Evolutionary conservation across 495 filamentous ascomycete genomes (phyloP).

Genomic region (Penicillium pulvis): DNA sequence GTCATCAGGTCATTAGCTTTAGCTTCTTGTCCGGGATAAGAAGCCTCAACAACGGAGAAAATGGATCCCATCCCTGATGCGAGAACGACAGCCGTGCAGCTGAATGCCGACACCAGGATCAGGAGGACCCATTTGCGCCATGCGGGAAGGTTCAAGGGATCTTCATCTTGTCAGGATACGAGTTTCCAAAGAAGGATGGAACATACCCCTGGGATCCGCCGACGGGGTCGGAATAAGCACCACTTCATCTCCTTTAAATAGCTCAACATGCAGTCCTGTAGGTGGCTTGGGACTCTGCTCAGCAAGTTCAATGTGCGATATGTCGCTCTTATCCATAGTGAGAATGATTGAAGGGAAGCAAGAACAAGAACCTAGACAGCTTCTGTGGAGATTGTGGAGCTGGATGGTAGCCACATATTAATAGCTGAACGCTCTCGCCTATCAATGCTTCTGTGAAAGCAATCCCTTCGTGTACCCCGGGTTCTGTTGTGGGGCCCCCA

Average conservation of each 20-base stretch:
- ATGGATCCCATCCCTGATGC: conserved; percentile 30
- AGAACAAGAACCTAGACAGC: too few species aligned
- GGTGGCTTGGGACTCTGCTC: neutral
- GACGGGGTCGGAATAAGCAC: conserved; percentile 30
- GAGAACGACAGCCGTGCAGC: conserved; percentile 21
- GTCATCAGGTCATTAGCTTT: conserved; percentile 27
- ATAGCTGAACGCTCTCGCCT: neutral
- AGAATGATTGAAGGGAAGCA: too few species aligned
- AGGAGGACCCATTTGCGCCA: conserved; percentile 29
- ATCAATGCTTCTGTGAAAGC: neutral
- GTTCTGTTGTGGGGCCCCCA: neutral
- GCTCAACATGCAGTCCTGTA: conserved; percentile 15
- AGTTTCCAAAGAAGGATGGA: neutral
- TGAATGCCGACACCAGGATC: conserved; percentile 21
- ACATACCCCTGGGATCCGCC: conserved; percentile 27
- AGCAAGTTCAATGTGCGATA: conserved; percentile 16
- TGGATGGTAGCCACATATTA: neutral
- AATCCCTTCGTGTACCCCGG: neutral
- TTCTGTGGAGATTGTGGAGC: too few species aligned
- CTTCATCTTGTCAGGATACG: conserved; percentile 15
- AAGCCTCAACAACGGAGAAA: conserved; percentile 17
- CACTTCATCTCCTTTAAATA: conserved; percentile 19
- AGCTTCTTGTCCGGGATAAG: conserved; percentile 24
- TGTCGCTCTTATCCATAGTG: conserved; percentile 19
- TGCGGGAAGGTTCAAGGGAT: conserved; percentile 28